phyloP scores from a whole-genome alignment of 2,329 filamentous ascomycete genomes.

The Teratosphaeria zuluensis region DNA sequence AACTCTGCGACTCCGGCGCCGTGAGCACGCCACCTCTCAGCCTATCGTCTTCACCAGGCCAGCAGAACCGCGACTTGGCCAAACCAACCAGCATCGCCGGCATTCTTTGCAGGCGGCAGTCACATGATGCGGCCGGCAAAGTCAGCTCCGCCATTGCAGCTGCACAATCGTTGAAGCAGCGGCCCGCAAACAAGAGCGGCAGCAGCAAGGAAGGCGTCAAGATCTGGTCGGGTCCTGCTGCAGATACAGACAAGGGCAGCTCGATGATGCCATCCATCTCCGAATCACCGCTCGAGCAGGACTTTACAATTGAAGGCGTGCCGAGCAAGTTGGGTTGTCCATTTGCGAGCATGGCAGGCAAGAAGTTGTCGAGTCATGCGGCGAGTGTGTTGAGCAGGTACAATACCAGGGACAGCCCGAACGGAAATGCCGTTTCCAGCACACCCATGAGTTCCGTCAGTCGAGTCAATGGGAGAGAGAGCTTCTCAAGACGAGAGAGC shows the following conservation, averaged over 20 bases:
- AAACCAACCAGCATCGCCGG: slow-evolving; percentile 18
- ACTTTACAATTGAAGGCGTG: slow-evolving; percentile 80
- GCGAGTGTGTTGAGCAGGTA: slow-evolving; percentile 32
- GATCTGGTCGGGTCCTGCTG: slow-evolving; percentile 25
- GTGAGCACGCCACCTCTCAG: slow-evolving; percentile 22
- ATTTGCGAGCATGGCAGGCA: slow-evolving; percentile 50
- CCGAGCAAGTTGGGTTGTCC: slow-evolving; percentile 74
- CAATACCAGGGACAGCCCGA: slow-evolving; percentile 10
- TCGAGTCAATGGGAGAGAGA: slow-evolving; percentile 33
- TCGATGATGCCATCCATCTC: slow-evolving; percentile 29
- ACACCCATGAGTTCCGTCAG: slow-evolving; percentile 18
- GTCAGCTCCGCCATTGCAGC: slow-evolving; percentile 9
- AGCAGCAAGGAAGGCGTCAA: slow-evolving; percentile 17
- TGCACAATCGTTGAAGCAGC: background rate
- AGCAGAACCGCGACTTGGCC: slow-evolving; percentile 5
- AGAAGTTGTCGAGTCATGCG: slow-evolving; percentile 28
- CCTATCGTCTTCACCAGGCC: slow-evolving; percentile 23
- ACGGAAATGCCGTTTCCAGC: slow-evolving; percentile 6
- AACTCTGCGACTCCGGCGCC: slow-evolving; percentile 14
- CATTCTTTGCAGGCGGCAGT: slow-evolving; percentile 17
- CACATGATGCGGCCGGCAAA: slow-evolving; percentile 28
- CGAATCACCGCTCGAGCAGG: slow-evolving; percentile 57
- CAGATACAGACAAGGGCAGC: slow-evolving; percentile 29
- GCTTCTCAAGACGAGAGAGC: slow-evolving; percentile 25
- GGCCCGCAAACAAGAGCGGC: background rate